Evolutionary conservation across 2,329 filamentous ascomycete species (phyloP), one percentile per base, ranked within the genome.

Genomic region (Ophiostoma montium): DNA sequence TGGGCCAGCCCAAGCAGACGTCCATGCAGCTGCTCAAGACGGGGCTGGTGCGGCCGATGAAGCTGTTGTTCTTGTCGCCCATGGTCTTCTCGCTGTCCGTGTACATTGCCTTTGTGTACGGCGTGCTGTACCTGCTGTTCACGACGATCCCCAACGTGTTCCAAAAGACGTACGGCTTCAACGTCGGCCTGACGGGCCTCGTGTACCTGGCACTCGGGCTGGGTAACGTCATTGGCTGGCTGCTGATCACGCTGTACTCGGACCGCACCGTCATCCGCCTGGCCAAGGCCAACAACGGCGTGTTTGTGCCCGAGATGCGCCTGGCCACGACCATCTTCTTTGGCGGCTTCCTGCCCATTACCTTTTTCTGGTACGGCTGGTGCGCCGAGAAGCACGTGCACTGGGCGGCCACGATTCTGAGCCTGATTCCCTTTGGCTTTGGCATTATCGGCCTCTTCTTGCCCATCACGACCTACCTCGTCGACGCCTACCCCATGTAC

Each of bases 401-500:
- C 21, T 55, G 52, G 51, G 50, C 54, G 2, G 49, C 52, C 13
- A 49, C 53, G 11, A 33, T 52, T 2, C 13, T 56, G 12, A 51
- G 53, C 16, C 56, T 63, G 5, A 57, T 61, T 2, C 59, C 62
- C 8, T 64, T 61, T 42, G 57, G 61, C 1, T 57, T 61, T 16
- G 62, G 61, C 36, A 55, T 62, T 11, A 59, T 65, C 31, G 59
- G 60, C 36, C 46, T 62, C 12, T 63, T 60, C 52, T 55, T 64
- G 48, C 62, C 62, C 8, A 54, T 64, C 19, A 59, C 57, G 13
- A 61, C 62, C 21, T 84, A 83, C 55, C 66, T 82, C 15, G 72
- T 82, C 12, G 79, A 84, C 53, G 70, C 70, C 2, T 82, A 74
- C 57, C 66, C 69, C 0, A 61, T 67, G 38, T 74, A 78, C 53